Base-by-base conservation (phyloP, 495 filamentous ascomycete species). In the Penicillium subrubescens region DNA sequence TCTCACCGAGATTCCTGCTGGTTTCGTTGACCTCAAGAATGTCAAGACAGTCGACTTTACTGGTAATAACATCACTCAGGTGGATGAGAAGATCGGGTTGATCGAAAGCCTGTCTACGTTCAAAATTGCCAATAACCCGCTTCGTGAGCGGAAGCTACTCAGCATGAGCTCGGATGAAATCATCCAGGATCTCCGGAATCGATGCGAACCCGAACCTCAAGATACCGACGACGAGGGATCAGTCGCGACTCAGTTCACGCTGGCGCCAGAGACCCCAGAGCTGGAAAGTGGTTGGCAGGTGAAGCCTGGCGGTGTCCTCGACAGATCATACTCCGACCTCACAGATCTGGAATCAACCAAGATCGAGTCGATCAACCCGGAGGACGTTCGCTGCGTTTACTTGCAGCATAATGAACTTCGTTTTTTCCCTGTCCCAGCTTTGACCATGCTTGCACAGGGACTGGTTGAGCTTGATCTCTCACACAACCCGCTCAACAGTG, bases 111-210 rank as follows among this genome's bases (percentile, higher is more conserved):
- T 99, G 10, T 81, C 84, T 10, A 87, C 86, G 61, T 83, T 97
- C 43, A 86, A 86, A 12, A 81, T 99, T 39, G 87, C 88, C 51
- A 92, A 92, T 15, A 99, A 99, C 70, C 95, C 95, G 6, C 76
- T 99, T 14, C 81, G 89, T 50, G 93, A 97, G 67, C 92, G 90
- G 67, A 96, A 91, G 73, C 90, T 95, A 59, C 80, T 93, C 34
- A 88, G 80, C 23, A 90, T 97, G 82, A 82, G 83, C 27, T 92
- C 91, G 0, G 91, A 92, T 21, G 90, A 93, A 57, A 74, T 99
- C 68, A 97, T 97, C 77, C 83, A 83, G 46, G 88, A 89, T 65
- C 80, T 99, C 55, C 86, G 85, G 37, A 83, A 83, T 43, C 85
- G 92, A 23, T 80, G 95, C 48, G 86, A 89, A 59, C 89, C 91